Conservation (phyloP, 1,284 basidiomycete genomes). For the Irpex sp. region DNA sequence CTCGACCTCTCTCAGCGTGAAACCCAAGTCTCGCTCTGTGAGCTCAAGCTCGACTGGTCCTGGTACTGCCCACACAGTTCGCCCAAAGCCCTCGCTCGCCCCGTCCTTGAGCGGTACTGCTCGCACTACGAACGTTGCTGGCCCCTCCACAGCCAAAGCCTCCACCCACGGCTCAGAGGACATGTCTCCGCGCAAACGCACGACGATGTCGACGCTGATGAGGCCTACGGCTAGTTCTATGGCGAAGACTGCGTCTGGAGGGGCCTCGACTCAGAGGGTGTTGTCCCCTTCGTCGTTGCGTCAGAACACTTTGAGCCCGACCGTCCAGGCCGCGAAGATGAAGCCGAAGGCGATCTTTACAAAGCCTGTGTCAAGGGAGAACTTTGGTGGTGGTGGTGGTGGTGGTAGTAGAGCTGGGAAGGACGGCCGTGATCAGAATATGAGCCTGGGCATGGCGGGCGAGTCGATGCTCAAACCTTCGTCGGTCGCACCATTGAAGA, state of each 20-base stretch:
- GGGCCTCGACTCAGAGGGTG: conserved; percentile 10
- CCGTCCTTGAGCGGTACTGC: too few species aligned
- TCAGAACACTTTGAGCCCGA: conserved; percentile 39
- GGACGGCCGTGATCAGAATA: background rate
- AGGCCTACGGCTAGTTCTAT: conserved; percentile 77
- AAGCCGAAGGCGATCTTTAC: conserved; percentile 42
- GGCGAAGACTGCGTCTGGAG: conserved; percentile 44
- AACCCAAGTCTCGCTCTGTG: too few species aligned
- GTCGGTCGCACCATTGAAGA: conserved; percentile 31
- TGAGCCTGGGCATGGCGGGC: conserved; percentile 28
- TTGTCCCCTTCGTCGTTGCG: conserved; percentile 28
- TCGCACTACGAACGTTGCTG: too few species aligned
- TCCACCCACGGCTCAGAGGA: background rate
- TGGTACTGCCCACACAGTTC: too few species aligned
- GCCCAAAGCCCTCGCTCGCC: too few species aligned
- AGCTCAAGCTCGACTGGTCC: too few species aligned
- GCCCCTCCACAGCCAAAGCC: too few species aligned
- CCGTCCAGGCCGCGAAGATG: conserved; percentile 29
- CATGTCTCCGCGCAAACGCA: conserved; percentile 16
- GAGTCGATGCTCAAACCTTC: conserved; percentile 29
- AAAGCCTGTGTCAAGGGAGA: conserved; percentile 34
- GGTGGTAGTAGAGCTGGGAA: too few species aligned
- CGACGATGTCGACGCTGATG: conserved; percentile 50
- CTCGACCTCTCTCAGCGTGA: background rate
- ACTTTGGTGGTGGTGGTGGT: background rate